Evolutionary conservation across 768 basidiomycete genomes (phyloP).

Genomic region (Chalciporus chontae): DNA sequence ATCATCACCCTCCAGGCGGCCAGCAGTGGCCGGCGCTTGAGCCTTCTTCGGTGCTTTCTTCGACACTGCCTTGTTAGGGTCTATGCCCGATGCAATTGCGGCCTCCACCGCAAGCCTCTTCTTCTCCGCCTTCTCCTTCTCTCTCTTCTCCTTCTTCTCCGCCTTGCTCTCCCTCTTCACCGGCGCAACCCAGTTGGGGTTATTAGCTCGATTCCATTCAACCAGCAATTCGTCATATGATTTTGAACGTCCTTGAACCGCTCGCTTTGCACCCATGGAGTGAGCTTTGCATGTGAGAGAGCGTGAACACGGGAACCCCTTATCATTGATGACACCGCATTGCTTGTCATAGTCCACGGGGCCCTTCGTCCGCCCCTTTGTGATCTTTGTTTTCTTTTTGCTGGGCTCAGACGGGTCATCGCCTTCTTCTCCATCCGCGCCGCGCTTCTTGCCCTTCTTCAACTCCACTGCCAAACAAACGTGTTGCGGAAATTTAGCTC

Average conservation of each 20-base stretch:
- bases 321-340: slow-evolving; percentile 97
- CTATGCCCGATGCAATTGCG: slow-evolving; percentile 58
- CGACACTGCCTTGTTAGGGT: slow-evolving; percentile 38
- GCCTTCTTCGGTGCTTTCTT: slow-evolving; percentile 70
- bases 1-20: slow-evolving; percentile 56
- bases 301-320: slow-evolving; percentile 86
- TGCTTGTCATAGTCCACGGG: slow-evolving; percentile 90
- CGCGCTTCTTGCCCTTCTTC: slow-evolving; percentile 75
- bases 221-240: slow-evolving; percentile 82
- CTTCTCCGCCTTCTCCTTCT: slow-evolving; percentile 80
- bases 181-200: slow-evolving; percentile 86
- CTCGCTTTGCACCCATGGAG: slow-evolving; percentile 93
- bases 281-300: slow-evolving; percentile 98
- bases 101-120: slow-evolving; percentile 69
- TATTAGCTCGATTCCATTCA: slow-evolving; percentile 88
- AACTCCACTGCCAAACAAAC: slow-evolving; percentile 26
- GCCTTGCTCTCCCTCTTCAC: slow-evolving; percentile 84
- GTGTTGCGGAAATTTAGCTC: neutral
- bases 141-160: slow-evolving; percentile 82
- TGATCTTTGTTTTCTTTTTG: slow-evolving; percentile 80
- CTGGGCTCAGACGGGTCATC: slow-evolving; percentile 63
- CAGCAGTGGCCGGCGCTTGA: slow-evolving; percentile 47
- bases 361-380: slow-evolving; percentile 76
- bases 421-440: slow-evolving; percentile 66
- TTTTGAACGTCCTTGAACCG: slow-evolving; percentile 81